These are phyloP conservation scores for Pseudogymnoascus sp. DNA, from an alignment of 2,329 filamentous ascomycete species.

Conservation along the genomic window DNA sequence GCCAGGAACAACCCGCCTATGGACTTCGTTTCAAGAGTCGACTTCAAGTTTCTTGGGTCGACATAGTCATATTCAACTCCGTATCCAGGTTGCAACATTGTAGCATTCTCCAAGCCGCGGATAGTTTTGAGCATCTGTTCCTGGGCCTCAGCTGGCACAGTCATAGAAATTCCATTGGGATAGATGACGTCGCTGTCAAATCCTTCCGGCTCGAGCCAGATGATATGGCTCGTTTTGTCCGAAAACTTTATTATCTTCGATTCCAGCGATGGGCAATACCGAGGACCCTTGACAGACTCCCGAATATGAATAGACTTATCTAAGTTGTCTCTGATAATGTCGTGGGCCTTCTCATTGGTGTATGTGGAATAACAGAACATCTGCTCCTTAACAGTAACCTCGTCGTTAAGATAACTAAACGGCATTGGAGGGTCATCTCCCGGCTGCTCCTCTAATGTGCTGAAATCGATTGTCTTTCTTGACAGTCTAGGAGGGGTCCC, in stretches of 20 bases:
- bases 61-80: constrained; percentile 99
- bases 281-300: constrained; percentile 85
- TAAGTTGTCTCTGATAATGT: constrained; percentile 80
- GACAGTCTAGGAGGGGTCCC: constrained; percentile 88
- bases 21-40: constrained; percentile 89
- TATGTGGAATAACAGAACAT: constrained; percentile 80
- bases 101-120: constrained; percentile 76
- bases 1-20: constrained; percentile 85
- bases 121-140: constrained; percentile 79
- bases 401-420: constrained; percentile 82
- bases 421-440: constrained; percentile 82
- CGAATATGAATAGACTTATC: constrained; percentile 94
- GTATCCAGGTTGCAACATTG: constrained; percentile 91
- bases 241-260: constrained; percentile 87
- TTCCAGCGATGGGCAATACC: constrained; percentile 93
- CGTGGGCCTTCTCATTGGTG: constrained; percentile 76
- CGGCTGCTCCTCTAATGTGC: constrained; percentile 59
- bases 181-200: constrained; percentile 87
- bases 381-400: constrained; percentile 72
- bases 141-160: constrained; percentile 81
- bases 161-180: constrained; percentile 96
- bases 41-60: constrained; percentile 77
- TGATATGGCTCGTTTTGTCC: constrained; percentile 72
- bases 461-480: constrained; percentile 72
- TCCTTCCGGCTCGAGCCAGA: constrained; percentile 96